phyloP scores from a whole-genome alignment of 345 rosid species.

The Arabis alpina region DNA sequence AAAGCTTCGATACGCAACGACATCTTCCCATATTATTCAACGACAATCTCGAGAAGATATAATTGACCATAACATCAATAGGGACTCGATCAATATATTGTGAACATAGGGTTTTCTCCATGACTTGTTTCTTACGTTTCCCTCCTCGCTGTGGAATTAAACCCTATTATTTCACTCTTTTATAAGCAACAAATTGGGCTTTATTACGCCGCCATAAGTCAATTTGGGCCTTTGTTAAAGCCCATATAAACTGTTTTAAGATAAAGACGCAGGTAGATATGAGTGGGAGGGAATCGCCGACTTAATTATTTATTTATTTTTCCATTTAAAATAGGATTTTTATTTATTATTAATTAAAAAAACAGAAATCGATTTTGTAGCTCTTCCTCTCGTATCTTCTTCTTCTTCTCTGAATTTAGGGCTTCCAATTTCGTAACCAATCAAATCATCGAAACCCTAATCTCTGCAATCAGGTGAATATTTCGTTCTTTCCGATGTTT shows the following conservation, averaged over 20 bases:
- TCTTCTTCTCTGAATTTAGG: constrained; percentile 28
- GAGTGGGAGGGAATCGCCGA: constrained; percentile 30
- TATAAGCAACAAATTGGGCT: neutral
- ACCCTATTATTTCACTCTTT: neutral
- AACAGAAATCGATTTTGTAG: constrained; percentile 38
- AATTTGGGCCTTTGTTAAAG: neutral
- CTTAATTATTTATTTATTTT: neutral
- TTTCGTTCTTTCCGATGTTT: neutral
- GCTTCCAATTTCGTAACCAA: constrained; percentile 9
- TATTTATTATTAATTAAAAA: too few species aligned
- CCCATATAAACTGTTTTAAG: neutral
- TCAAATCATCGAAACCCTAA: constrained; percentile 39
- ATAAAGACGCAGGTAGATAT: constrained; percentile 4
- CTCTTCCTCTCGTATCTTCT: constrained; percentile 30
- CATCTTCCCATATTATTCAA: neutral
- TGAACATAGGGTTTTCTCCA: neutral
- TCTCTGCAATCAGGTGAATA: constrained; percentile 25
- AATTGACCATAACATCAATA: too few species aligned
- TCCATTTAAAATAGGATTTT: neutral
- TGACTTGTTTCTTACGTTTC: constrained; percentile 12
- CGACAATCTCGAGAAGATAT: too few species aligned
- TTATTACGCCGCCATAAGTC: neutral
- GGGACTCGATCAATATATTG: neutral
- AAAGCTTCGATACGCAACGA: neutral
- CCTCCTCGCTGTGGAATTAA: neutral